phyloP scores from a whole-genome alignment of 768 basidiomycete species.

The Clitopilus hobsonii region DNA sequence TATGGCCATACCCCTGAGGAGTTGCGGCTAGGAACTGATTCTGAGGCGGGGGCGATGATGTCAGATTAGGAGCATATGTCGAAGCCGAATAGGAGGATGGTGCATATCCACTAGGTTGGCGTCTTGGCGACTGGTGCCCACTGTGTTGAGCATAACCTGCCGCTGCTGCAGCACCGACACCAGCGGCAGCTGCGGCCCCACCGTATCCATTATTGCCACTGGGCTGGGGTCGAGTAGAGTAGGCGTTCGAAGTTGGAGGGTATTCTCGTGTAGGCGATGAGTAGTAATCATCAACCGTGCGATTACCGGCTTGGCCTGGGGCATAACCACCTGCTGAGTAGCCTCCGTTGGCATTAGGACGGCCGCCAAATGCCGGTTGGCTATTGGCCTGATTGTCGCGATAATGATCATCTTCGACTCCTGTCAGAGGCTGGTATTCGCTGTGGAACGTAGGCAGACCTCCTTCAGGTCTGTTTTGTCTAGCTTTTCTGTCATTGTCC shows the following conservation, averaged over 20 bases:
- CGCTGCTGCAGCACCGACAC: not conserved
- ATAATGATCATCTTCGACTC: conserved; percentile 55
- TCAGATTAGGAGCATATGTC: conserved; percentile 22
- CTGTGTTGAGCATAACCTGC: conserved; percentile 8
- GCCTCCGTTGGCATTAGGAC: conserved; percentile 22
- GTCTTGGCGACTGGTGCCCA: conserved; percentile 11
- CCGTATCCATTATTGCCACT: conserved; percentile 33
- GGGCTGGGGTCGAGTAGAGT: conserved; percentile 41
- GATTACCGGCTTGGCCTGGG: conserved; percentile 56
- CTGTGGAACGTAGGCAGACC: conserved; percentile 69
- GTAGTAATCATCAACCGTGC: conserved; percentile 77
- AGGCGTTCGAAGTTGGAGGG: conserved; percentile 32
- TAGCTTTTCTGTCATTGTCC: conserved; percentile 78
- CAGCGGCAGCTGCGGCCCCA: conserved; percentile 18
- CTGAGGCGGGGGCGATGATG: conserved; percentile 23
- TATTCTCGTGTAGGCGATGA: conserved; percentile 25
- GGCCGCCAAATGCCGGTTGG: conserved; percentile 23
- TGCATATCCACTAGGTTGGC: conserved; percentile 17
- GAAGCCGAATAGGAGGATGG: conserved; percentile 20
- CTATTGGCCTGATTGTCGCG: conserved; percentile 30
- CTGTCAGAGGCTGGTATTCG: conserved; percentile 70
- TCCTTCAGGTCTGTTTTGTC: conserved; percentile 50
- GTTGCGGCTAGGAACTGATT: conserved; percentile 30
- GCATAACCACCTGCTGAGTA: conserved; percentile 58
- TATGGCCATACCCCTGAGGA: conserved; percentile 48